Evolutionary conservation across 441 rosid genomes (phyloP).

Genomic region (Pelargonium cotyledonis): DNA sequence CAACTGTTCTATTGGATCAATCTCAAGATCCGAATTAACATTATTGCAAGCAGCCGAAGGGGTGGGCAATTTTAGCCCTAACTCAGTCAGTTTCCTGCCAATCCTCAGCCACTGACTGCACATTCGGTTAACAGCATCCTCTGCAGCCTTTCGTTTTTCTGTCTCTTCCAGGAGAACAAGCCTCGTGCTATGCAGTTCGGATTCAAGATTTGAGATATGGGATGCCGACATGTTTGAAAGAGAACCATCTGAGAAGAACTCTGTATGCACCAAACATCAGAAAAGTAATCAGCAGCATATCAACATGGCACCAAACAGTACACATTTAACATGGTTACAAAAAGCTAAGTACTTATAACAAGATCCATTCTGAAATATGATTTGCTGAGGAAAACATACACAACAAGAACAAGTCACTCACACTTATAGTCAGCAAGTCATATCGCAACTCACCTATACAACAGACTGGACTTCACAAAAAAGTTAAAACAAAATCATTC

Average conservation of each 20-base stretch:
- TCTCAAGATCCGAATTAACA: neutral
- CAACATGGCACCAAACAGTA: neutral
- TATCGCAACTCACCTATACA: neutral
- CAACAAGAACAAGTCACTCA: neutral
- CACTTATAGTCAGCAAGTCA: neutral
- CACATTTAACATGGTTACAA: neutral
- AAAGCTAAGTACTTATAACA: neutral
- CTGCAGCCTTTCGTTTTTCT: constrained; percentile 20
- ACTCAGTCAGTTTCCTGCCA: constrained; percentile 2
- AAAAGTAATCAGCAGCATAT: neutral
- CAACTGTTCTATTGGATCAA: constrained; percentile 5
- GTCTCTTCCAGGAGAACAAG: constrained; percentile 16
- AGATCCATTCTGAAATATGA: neutral
- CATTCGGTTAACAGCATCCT: constrained; percentile 14
- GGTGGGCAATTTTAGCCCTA: constrained; percentile 14
- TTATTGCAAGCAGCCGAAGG: neutral
- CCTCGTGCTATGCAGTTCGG: constrained; percentile 13
- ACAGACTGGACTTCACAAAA: neutral
- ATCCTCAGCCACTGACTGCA: constrained; percentile 22
- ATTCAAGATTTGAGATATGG: constrained; percentile 14
- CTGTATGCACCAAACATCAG: neutral
- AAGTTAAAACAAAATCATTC: neutral
- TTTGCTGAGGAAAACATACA: neutral
- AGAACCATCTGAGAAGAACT: neutral
- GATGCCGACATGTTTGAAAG: neutral